Evolutionary conservation across 331 rosid species (phyloP), one percentile per base, ranked within the genome.

Genomic region (Stylosanthes scabra): DNA sequence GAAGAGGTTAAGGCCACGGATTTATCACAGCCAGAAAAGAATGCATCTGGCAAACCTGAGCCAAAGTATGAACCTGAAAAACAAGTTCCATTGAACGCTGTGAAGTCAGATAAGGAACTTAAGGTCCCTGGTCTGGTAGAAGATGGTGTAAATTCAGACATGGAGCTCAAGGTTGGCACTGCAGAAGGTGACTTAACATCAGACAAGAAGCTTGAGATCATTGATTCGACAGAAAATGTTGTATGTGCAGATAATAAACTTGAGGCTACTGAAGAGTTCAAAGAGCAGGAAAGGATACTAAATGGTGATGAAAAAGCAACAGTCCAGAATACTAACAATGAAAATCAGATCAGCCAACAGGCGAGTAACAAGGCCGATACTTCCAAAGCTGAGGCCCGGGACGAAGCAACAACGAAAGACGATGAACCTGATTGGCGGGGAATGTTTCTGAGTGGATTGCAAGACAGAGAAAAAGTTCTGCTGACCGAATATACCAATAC

Each of bases 361-460:
- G 72, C 20, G 34, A 70, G 52, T n/a, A 54, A 76, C 55, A 72
- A 59, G 55, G 54, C 16, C 60, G 70, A 65, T 59, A 60, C 28
- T 27, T 74, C 55, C 52, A 52, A 82, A 66, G 75, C 60, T 71
- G 81, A 88, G 71, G 44, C 68, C 9, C 63, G 31, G 66, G 83
- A 78, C 56, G 56, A 66, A 58, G 68, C 16, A 70, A 45, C 74
- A 15, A 13, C 37, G 51, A 31, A 63, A 71, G 89, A 84, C 59
- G 96, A 83, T 34, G 98, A 88, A 62, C 99, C 89, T 74, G 87
- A 95, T 78, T 92, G 97, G 99, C 86, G 41, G 76, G 54, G 84
- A 54, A 59, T 92, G 91, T 92, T 85, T 70, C 52, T 77, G 72
- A 74, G 62, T 60, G 99, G 98, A 80, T 66, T 95, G 81, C 88